Evolutionary conservation across 345 rosid species (phyloP), one percentile per base, ranked within the genome.

Genomic region (Hypericum androsaemum): DNA sequence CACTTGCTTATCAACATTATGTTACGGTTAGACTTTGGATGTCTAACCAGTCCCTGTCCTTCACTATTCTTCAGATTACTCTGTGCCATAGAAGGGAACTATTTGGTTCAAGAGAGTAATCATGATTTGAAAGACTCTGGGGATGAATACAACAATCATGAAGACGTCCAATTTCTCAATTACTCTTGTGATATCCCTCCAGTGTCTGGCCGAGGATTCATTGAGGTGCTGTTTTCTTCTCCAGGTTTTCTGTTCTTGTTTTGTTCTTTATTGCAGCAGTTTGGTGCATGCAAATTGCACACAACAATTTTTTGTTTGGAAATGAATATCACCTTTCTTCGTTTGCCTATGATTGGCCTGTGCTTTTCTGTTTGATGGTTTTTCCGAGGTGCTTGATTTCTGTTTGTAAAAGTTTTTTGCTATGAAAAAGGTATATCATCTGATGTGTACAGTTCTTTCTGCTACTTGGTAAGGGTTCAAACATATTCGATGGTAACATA

Each of bases 51-150:
- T 41, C 7, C 41, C 10, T 17, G 47, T 28, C 10, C 45, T 58
- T 46, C 37, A 28, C 1, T 1, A 22, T 44, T 71, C 61, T 72
- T 12, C 74, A 94, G 99, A 71, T 71, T 94, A 70, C 82, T 86
- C 12, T 88, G 97, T 74, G 89, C 95, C 9, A 80, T 94, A 9
- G 97, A 82, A 74, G 97, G 97, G 61, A 79, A 79, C 38, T 94
- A 86, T 66, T 67, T 88, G 71, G 59, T 68, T 67, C 87, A 88
- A 52, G 92, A 81, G 67, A 61, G 58, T 57, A 49, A 59, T 69
- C 50, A 65, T 48, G 96, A 84, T 44, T 43, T 75, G 40, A 50
- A 39, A 35, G 80, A 78, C 58, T 73, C 60, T 63, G 66, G 56
- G 53, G 77, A 71, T 63, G 60, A 56, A 51, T 54, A 32, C 59